Conservation (phyloP, 2,329 filamentous ascomycete genomes). For the Colletotrichum sp. region DNA sequence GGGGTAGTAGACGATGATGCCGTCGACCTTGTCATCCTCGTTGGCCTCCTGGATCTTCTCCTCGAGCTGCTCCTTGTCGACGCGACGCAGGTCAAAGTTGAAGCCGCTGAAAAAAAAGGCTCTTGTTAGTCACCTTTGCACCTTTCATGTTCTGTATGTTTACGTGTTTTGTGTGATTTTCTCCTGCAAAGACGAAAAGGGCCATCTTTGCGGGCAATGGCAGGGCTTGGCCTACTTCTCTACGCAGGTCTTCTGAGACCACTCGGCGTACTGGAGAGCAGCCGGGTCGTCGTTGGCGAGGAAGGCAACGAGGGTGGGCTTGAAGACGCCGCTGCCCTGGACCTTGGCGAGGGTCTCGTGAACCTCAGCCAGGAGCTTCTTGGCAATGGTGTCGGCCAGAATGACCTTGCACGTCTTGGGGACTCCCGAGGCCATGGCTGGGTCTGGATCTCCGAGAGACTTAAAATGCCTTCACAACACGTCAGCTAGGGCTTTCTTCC, state of each 20-base stretch:
- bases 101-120: constrained; percentile 69
- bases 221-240: constrained; percentile 77
- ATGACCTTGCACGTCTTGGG: constrained; percentile 89
- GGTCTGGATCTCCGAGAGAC: not conserved
- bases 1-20: constrained; percentile 97
- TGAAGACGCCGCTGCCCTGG: constrained; percentile 54
- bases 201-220: not conserved
- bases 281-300: constrained; percentile 91
- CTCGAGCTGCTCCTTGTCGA: constrained; percentile 88
- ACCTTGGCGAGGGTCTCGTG: constrained; percentile 75
- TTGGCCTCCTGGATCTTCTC: constrained; percentile 88
- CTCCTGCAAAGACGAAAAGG: not conserved
- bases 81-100: constrained; percentile 81
- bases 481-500: not conserved
- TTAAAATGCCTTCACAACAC: not conserved
- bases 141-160: not conserved
- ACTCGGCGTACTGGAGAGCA: constrained; percentile 92
- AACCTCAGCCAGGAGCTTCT: constrained; percentile 79
- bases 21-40: constrained; percentile 75
- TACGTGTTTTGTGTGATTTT: not conserved
- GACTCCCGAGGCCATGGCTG: constrained; percentile 44
- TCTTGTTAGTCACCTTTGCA: constrained; percentile 10
- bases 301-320: constrained; percentile 87
- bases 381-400: constrained; percentile 85
- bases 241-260: constrained; percentile 94